These are phyloP conservation scores for Phlegmacium glaucopus DNA, from an alignment of 768 basidiomycete species.

Conservation along the genomic window DNA sequence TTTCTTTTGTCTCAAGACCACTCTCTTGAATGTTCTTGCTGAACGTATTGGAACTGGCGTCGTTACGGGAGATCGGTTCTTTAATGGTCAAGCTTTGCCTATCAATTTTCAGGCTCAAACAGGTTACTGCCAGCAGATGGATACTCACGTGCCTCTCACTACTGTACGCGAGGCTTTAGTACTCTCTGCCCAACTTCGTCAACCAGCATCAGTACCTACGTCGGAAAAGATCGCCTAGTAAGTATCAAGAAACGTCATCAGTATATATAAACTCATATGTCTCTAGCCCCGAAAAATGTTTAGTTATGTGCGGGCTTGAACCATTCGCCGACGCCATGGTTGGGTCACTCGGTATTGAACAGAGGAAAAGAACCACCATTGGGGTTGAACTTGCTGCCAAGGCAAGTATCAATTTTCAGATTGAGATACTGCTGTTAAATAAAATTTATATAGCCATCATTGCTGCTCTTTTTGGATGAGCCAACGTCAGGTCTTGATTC, in stretches of 20 bases:
- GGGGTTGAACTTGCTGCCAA: slow-evolving; percentile 86
- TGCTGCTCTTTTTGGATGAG: slow-evolving; percentile 84
- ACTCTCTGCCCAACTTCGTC: slow-evolving; percentile 78
- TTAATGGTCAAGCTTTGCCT: slow-evolving; percentile 51
- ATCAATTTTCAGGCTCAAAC: slow-evolving; percentile 63
- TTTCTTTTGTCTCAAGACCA: slow-evolving; percentile 41
- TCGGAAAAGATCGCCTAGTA: slow-evolving; percentile 78
- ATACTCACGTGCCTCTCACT: slow-evolving; percentile 67
- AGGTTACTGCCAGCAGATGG: slow-evolving; percentile 84
- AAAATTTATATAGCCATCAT: slow-evolving; percentile 50
- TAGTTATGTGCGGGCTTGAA: slow-evolving; percentile 62
- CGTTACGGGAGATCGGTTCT: slow-evolving; percentile 46
- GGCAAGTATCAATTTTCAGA: too few species aligned
- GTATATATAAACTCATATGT: too few species aligned
- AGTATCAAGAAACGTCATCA: slow-evolving; percentile 19
- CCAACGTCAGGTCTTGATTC: slow-evolving; percentile 87
- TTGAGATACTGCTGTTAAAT: too few species aligned
- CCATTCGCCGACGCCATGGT: slow-evolving; percentile 58
- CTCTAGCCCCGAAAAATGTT: slow-evolving; percentile 38
- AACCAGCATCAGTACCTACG: slow-evolving; percentile 58
- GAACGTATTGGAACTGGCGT: slow-evolving; percentile 44
- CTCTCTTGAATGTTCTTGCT: slow-evolving; percentile 53
- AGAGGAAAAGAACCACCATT: slow-evolving; percentile 79
- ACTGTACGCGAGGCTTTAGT: slow-evolving; percentile 80
- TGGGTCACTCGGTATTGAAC: slow-evolving; percentile 61